Base-by-base conservation (phyloP, 306 rosid species). In the Castanospermum australe region DNA sequence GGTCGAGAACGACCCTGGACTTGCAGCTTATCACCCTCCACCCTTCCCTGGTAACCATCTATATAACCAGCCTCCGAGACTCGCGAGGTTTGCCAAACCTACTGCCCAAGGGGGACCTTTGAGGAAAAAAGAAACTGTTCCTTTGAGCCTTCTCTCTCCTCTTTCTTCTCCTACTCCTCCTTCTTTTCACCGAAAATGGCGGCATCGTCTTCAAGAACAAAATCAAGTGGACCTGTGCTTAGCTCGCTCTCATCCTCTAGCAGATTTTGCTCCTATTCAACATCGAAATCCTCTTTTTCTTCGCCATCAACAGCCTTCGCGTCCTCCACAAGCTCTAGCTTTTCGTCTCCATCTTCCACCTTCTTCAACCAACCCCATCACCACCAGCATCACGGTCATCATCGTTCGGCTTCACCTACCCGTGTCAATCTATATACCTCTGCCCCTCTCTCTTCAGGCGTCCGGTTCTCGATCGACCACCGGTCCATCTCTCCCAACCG, bases 81-180 rank as follows among this genome's bases (percentile, higher is more conserved):
- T 83, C 96, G 79, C 51, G 78, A 81, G 97, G 98, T 93, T 96
- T 96, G 99, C 97, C 96, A 89, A 96, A 96, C 81, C 92, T 79
- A 87, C 55, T 64, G 84, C 94, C 91, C 87, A 75, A 76, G 55
- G 94, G 99, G 87, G 81, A 78, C 84, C 79, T 21, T 39, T 0
- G 14, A 83, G 83, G 73, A 44, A 20, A 5, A 32, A 17, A 66
- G 2, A 1, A 42, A 24, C 8, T 0, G 8, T 7, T 4, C 45
- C 0, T 1, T 1, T 35, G 32, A 28, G 32, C 32, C 32, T 28
- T 28, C 32, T 51, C 44, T 39, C 36, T 21, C 4, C 24, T 6
- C 21, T 4, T 8, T 2, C 8, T 13, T 4, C 1, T 18, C 8
- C 1, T 5, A 6, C 4, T 32, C 59, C 61, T 8, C 44, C 32